Base-by-base conservation (phyloP, 2,329 filamentous ascomycete genomes). In the Fusarium lateritium region DNA sequence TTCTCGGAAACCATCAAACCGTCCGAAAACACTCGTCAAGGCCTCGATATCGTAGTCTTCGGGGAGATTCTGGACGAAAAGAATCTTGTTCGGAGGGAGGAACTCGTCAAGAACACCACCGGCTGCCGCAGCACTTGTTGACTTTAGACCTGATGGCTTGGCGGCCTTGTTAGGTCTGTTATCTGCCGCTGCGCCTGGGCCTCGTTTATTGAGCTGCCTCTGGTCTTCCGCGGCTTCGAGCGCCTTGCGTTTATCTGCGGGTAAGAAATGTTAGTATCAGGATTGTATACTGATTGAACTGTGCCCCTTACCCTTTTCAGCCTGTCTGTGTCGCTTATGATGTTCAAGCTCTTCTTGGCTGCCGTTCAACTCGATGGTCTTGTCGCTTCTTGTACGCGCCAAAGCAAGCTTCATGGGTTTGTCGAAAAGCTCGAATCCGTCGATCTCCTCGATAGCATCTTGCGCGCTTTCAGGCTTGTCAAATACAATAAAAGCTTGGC, bases 71-170 rank as follows among this genome's bases (percentile, higher is more conserved):
- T 97, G 94, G 65, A 98, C 84, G 82, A 98, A 97, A 36, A 99
- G 87, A 71, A 94, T 97, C 84, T 97, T 98, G 88, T 98, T 98
- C 36, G 96, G 95, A 6, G 95, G 95, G 6, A 98, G 88, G 80
- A 97, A 98, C 82, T 99, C 96, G 86, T 98, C 96, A n/a, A 94
- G 94, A 19, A 98, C 91, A 56, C 94, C 91, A 13, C 92, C 86
- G 5, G 91, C 85, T 2, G 89, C 85, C 15, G 89, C 85, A 7
- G 89, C 86, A 60, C 88, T 89, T 2, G 91, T 92, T 7, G 92
- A 88, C 79, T 97, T 97, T 82, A 95, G 88, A 34, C 93, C 93
- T 1, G 78, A 76, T 6, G 77, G 72, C 40, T 77, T 78, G n/a
- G 88, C 86, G 17, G 90, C 85, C 83, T 95, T 95, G 56, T 88